Percentiles rank a stretch among this genome's conserved stretches.
phyloP scores from a whole-genome alignment of 306 rosid species.

The Phaseolus lunatus region DNA sequence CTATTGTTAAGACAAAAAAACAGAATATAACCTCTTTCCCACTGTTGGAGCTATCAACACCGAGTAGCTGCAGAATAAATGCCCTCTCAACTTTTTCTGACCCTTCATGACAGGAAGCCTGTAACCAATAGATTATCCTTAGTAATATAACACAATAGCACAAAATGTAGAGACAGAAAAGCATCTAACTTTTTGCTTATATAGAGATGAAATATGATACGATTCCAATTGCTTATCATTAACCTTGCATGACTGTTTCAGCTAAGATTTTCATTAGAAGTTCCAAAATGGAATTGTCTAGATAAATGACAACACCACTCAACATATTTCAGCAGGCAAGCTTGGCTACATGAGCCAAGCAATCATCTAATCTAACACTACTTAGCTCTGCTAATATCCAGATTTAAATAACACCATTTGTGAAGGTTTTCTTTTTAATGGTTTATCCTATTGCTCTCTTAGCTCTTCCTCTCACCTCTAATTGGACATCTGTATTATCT shows the following conservation, averaged over 20 bases:
- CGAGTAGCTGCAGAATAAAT: slow-evolving; percentile 77
- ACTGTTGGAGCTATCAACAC: slow-evolving; percentile 61
- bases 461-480: slow-evolving; percentile 18
- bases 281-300: neutral
- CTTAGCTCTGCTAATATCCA: neutral
- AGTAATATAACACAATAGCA: slow-evolving; percentile 32
- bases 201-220: neutral
- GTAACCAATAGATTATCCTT: slow-evolving; percentile 42
- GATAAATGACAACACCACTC: slow-evolving; percentile 3
- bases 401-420: slow-evolving; percentile 13
- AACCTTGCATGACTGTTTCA: neutral
- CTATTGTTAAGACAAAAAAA: slow-evolving; percentile 31
- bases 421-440: neutral
- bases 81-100: slow-evolving; percentile 82
- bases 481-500: slow-evolving; percentile 2
- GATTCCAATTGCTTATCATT: neutral
- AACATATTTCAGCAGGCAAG: neutral
- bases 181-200: neutral
- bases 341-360: slow-evolving; percentile 9
- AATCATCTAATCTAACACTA: neutral
- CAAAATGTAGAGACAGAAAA: neutral
- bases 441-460: neutral
- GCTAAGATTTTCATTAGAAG: neutral
- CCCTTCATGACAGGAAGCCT: slow-evolving; percentile 82
- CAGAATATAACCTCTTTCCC: slow-evolving; percentile 76